phyloP scores from a whole-genome alignment of 2,329 filamentous ascomycete genomes.

The Fusarium sp. region DNA sequence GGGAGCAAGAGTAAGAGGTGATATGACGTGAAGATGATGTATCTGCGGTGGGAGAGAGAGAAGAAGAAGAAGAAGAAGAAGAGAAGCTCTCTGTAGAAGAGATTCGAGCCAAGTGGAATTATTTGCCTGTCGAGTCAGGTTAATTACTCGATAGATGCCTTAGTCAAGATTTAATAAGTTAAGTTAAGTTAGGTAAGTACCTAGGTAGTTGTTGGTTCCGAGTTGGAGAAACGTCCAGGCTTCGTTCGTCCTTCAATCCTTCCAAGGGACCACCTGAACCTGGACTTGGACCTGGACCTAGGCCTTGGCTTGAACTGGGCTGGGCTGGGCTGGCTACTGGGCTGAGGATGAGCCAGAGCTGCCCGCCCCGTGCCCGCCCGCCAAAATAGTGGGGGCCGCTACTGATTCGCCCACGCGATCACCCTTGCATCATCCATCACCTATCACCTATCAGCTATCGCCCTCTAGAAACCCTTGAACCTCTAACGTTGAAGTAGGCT shows the following conservation, averaged over 20 bases:
- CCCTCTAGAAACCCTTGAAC: constrained; percentile 6
- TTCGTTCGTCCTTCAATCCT: not conserved
- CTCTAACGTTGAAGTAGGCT: constrained; percentile 22
- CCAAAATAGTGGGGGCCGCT: constrained; percentile 32
- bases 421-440: constrained; percentile 32
- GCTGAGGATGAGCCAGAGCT: constrained; percentile 5
- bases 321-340: not conserved
- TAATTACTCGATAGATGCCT: not conserved
- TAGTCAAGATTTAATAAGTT: not conserved
- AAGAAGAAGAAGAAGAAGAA: not conserved
- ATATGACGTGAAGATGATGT: not conserved
- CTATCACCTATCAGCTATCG: not conserved
- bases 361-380: constrained; percentile 3
- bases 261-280: constrained; percentile 1
- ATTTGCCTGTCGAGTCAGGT: constrained; percentile 2
- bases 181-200: too few species aligned
- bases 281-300: not conserved
- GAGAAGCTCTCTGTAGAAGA: not conserved
- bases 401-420: constrained; percentile 42
- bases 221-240: constrained; percentile 13
- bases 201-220: constrained; percentile 20
- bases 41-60: not conserved
- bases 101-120: constrained; percentile 17
- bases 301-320: constrained; percentile 4
- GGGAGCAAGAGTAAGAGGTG: not conserved